Conservation (phyloP, 2,329 filamentous ascomycete genomes). For the Penicillium janthinellum region DNA sequence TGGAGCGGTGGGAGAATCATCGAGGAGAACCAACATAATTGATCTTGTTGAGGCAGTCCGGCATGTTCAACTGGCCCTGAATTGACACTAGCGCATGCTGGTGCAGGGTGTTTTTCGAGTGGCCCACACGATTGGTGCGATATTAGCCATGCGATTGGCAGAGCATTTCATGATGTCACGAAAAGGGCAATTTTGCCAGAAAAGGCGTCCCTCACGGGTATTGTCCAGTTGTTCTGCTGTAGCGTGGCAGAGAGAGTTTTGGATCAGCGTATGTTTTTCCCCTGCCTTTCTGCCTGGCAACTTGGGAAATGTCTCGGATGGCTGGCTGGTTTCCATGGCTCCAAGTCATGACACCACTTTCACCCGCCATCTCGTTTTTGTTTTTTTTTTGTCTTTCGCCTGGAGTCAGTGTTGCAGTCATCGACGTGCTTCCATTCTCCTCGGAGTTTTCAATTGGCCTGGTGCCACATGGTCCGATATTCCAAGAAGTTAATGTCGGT, state of each 20-base stretch:
- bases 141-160: slow-evolving; percentile 1
- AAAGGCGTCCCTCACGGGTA: not conserved
- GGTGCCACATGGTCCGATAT: not conserved
- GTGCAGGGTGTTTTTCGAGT: slow-evolving; percentile 10
- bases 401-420: not conserved
- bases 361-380: not conserved
- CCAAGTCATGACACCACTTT: not conserved
- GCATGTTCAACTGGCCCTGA: not conserved
- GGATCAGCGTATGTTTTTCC: not conserved
- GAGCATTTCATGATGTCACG: slow-evolving; percentile 13
- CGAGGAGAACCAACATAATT: too few species aligned
- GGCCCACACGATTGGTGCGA: slow-evolving; percentile 10
- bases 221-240: not conserved
- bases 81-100: slow-evolving; percentile 7
- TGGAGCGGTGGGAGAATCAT: not conserved
- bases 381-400: not conserved
- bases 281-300: not conserved
- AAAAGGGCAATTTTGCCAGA: not conserved
- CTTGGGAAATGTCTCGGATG: slow-evolving; percentile 3
- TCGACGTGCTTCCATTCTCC: not conserved
- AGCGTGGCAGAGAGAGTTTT: not conserved
- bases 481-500: not conserved
- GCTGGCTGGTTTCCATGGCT: not conserved
- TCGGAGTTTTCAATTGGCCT: slow-evolving; percentile 5
- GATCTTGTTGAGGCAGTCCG: too few species aligned